Evolutionary conservation across 2,329 filamentous ascomycete species (phyloP).

Genomic region (Phialocephala subalpina): DNA sequence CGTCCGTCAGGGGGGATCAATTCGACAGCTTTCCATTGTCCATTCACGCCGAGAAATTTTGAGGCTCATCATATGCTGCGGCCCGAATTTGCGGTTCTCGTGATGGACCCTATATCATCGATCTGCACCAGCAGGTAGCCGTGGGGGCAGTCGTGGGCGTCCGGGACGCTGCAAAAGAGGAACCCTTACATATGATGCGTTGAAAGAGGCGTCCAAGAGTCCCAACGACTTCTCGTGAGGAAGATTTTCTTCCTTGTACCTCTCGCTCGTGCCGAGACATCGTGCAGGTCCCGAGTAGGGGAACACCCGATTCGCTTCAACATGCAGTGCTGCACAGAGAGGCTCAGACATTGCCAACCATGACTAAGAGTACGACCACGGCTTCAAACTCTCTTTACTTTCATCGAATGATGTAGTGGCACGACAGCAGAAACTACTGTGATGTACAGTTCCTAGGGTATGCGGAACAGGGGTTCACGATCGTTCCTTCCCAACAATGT

Average conservation of each 20-base stretch:
- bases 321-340: neutral
- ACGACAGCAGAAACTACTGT: conserved; percentile 5
- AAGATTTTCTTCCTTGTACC: neutral
- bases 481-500: neutral
- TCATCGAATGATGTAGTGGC: neutral
- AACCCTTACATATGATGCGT: neutral
- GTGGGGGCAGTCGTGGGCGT: neutral
- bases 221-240: neutral
- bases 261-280: neutral
- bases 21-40: neutral
- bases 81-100: neutral
- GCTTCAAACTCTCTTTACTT: neutral
- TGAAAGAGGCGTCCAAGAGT: neutral
- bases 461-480: neutral
- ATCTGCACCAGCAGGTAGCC: neutral
- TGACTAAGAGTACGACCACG: conserved; percentile 1
- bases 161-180: neutral
- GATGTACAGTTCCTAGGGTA: neutral
- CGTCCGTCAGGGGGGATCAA: neutral
- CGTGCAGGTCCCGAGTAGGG: conserved; percentile 1
- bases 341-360: neutral
- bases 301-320: neutral
- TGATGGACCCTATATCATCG: neutral
- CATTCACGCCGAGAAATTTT: neutral
- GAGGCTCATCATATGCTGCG: neutral